A percentile compares a stretch with the other conserved stretches of the same genome.
Evolutionary conservation across 495 filamentous ascomycete genomes (phyloP).

Genomic region (Aspergillus heteromorphus): DNA sequence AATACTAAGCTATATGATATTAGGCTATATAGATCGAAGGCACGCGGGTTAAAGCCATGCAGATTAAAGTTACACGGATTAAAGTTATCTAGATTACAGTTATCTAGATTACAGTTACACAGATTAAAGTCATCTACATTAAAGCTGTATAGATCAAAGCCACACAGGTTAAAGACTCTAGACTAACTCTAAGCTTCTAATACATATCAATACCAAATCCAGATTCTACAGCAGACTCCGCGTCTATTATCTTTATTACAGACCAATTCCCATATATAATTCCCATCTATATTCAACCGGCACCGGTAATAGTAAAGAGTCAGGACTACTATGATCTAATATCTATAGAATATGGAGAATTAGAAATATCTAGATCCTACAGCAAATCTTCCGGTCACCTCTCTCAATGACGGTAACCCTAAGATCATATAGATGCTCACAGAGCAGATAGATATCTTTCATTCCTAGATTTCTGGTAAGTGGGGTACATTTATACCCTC

Average conservation of each 20-base stretch:
- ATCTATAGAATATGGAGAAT: conserved; percentile 86
- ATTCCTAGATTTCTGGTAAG: neutral
- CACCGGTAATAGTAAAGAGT: conserved; percentile 82
- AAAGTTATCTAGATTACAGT: no score
- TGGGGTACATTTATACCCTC: no score
- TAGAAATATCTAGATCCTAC: conserved; percentile 89
- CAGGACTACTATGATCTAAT: conserved; percentile 77
- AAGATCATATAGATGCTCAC: conserved; percentile 62
- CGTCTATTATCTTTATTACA: conserved; percentile 63
- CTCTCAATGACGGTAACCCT: conserved; percentile 81
- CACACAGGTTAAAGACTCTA: no score
- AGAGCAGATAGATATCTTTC: conserved; percentile 56
- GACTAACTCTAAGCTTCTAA: conserved; percentile 36
- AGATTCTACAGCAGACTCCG: conserved; percentile 74
- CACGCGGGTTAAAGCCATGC: no score
- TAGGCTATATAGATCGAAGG: no score
- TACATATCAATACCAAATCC: conserved; percentile 63
- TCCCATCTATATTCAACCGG: conserved; percentile 87
- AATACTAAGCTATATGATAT: no score
- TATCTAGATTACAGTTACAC: no score
- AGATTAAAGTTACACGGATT: no score
- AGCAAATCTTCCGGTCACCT: conserved; percentile 91
- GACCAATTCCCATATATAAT: conserved; percentile 83
- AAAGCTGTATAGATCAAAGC: no score
- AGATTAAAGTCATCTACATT: no score